These are phyloP conservation scores for Combretum micranthum DNA, from an alignment of 345 rosid species.

Conservation along the genomic window DNA sequence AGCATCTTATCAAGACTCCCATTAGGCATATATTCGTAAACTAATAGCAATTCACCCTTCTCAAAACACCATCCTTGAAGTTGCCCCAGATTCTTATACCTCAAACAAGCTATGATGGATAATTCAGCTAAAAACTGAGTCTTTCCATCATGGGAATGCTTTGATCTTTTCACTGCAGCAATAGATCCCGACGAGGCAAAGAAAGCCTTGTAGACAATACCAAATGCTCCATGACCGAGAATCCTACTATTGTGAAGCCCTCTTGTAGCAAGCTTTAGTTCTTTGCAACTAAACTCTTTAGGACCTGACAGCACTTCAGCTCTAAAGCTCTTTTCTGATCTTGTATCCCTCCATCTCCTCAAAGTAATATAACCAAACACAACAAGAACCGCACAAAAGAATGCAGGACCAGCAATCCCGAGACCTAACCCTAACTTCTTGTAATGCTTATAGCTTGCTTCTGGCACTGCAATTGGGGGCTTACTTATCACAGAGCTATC, in stretches of 20 bases:
- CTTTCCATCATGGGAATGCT: constrained; percentile 73
- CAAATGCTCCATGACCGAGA: constrained; percentile 82
- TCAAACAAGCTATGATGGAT: constrained; percentile 76
- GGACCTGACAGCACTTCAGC: constrained; percentile 68
- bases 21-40: constrained; percentile 88
- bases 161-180: constrained; percentile 85
- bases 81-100: constrained; percentile 89
- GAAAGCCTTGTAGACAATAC: constrained; percentile 76
- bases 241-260: constrained; percentile 84
- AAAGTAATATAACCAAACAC: constrained; percentile 57
- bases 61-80: constrained; percentile 92
- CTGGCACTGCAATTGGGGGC: constrained; percentile 31
- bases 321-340: constrained; percentile 44
- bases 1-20: constrained; percentile 84
- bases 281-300: constrained; percentile 67
- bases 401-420: constrained; percentile 71
- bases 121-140: constrained; percentile 82
- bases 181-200: constrained; percentile 45
- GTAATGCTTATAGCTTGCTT: constrained; percentile 27
- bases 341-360: constrained; percentile 49
- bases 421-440: constrained; percentile 57
- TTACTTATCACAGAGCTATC: constrained; percentile 38
- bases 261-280: constrained; percentile 60
- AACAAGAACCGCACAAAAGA: constrained; percentile 53
- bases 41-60: constrained; percentile 78